Conservation (phyloP, 2,329 filamentous ascomycete species). For the Stemphylium lycopersici region DNA sequence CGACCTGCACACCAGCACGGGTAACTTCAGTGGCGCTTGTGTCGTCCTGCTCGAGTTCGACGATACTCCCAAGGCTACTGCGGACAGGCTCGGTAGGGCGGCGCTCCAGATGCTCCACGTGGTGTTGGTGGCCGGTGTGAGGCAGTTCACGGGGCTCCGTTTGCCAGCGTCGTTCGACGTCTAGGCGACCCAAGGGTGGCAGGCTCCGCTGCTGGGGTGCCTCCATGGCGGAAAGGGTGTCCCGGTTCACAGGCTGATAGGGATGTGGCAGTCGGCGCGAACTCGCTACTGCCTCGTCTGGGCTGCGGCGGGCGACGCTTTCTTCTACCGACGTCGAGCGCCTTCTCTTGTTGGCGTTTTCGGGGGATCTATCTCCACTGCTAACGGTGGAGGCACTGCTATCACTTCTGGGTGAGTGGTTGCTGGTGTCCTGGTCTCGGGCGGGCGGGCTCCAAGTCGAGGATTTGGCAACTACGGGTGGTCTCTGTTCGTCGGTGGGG, state of each 20-base stretch:
- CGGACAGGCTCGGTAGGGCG: slow-evolving; percentile 27
- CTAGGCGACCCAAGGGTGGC: slow-evolving; percentile 36
- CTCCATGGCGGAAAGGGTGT: slow-evolving; percentile 32
- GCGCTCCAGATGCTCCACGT: slow-evolving; percentile 34
- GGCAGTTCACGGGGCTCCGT: slow-evolving; percentile 34
- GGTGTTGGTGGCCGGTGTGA: slow-evolving; percentile 33
- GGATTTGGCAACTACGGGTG: slow-evolving; percentile 24
- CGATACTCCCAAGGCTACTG: slow-evolving; percentile 15
- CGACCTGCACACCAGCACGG: slow-evolving; percentile 53
- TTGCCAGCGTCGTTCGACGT: slow-evolving; percentile 38
- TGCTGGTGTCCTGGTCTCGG: slow-evolving; percentile 25
- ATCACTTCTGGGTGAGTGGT: slow-evolving; percentile 23
- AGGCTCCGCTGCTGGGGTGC: slow-evolving; percentile 30
- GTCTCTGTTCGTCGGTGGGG: slow-evolving; percentile 31
- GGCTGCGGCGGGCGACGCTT: slow-evolving; percentile 47
- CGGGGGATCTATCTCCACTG: slow-evolving; percentile 29
- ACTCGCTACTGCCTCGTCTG: slow-evolving; percentile 40
- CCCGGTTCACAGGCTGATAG: slow-evolving; percentile 49
- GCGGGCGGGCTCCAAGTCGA: slow-evolving; percentile 25
- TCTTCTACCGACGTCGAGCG: slow-evolving; percentile 65
- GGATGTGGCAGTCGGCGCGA: slow-evolving; percentile 45
- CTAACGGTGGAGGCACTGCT: slow-evolving; percentile 31
- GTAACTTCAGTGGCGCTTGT: slow-evolving; percentile 48
- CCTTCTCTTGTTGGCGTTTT: slow-evolving; percentile 63
- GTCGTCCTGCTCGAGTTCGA: slow-evolving; percentile 19